Conservation (phyloP, 345 rosid genomes). For the Syzygium aromaticum region DNA sequence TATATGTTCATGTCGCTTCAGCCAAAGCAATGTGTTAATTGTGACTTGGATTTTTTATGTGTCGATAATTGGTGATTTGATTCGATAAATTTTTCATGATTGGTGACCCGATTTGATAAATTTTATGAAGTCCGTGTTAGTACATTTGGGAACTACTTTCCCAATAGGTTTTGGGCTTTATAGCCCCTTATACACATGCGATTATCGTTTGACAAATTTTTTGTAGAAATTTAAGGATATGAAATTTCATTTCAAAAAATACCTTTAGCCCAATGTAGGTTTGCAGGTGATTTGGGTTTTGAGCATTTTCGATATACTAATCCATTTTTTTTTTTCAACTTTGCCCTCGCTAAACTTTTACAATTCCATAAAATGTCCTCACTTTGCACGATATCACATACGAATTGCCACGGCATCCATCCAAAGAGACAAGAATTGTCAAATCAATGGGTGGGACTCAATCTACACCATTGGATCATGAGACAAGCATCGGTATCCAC, state of each 20-base stretch:
- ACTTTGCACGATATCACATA: not conserved
- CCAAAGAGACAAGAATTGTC: not conserved
- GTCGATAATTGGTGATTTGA: not conserved
- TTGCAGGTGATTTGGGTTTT: not conserved
- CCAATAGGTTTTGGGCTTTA: not conserved
- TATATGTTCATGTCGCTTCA: not conserved
- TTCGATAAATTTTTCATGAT: no score
- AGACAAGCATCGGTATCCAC: not conserved
- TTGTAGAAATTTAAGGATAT: not conserved
- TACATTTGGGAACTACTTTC: not conserved
- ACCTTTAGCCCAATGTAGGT: not conserved
- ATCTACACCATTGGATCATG: not conserved
- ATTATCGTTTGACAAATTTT: not conserved
- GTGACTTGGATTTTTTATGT: not conserved
- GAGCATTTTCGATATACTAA: not conserved
- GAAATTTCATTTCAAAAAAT: not conserved
- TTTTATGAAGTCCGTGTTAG: not conserved
- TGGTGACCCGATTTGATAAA: no score
- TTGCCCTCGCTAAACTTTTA: not conserved
- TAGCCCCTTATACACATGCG: not conserved
- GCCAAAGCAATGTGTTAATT: not conserved
- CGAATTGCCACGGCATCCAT: not conserved
- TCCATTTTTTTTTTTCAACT: not conserved
- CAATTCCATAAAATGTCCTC: not conserved
- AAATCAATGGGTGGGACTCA: not conserved